Base-by-base conservation (phyloP, 2,329 filamentous ascomycete species). In the Elsinoe fawcettii region DNA sequence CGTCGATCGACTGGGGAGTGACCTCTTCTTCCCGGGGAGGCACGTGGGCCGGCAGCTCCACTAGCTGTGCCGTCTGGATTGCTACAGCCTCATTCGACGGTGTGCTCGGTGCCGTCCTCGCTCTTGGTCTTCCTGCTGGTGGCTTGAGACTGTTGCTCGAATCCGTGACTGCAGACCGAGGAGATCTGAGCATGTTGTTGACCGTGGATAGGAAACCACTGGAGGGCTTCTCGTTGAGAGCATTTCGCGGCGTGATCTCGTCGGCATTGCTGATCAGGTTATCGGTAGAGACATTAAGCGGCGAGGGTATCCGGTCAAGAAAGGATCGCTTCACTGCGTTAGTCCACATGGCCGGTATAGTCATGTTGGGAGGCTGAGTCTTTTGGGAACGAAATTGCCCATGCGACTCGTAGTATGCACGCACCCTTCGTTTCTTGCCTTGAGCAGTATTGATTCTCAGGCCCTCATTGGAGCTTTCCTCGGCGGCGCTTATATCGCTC, bases 381-480 rank as follows among this genome's bases (percentile, higher is more conserved):
- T 30, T 12, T 23, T 23, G 34, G 18, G n/a, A 30, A 14, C 22
- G 18, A 49, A 23, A 16, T 49, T 16, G 23, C 44, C n/a, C 27
- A 30, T 25, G 22, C 44, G n/a, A 49, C 44, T 49, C 44, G 44
- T 18, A 39, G 32, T 37, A 53, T 53, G 49, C 49, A 53, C 49
- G 49, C 30, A 53, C 49, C 49, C 49, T 27, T 20, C 49, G 49
- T 34, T 53, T 53, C 30, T 39, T 53, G 49, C 49, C 49, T 53
- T 22, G 30, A 22, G 16, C 30, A 23, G 25, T 53, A 34, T 53
- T 18, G 16, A 22, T 16, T 14, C 32, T 53, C 49, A 53, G 32
- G n/a, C 30, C 32, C 30, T 39, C 49, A 34, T 30, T 36, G 16
- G 30, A 37, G 32, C 32, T 53, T 11, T 53, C 49, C 32, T 53